These are phyloP conservation scores for Nitzschia sp. DNA, from an alignment of 108 stramenopile genomes.

Conservation along the genomic window DNA sequence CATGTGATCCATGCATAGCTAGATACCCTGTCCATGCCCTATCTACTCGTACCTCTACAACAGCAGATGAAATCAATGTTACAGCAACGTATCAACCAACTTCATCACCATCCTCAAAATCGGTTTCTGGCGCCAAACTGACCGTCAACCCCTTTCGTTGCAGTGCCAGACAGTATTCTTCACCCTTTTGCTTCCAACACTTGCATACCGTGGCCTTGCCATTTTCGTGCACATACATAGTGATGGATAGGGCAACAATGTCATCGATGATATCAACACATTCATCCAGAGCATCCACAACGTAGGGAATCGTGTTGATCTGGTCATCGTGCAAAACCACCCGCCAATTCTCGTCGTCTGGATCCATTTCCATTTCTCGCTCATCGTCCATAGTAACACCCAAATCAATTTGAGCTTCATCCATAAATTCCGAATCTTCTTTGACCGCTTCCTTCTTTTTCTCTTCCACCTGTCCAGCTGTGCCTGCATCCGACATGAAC, in stretches of 20 bases:
- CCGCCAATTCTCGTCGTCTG: conserved; percentile 71
- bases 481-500: too few relatives aligned
- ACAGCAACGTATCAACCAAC: too few relatives aligned
- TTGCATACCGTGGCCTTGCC: conserved; percentile 91
- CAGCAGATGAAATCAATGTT: too few relatives aligned
- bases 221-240: conserved; percentile 85
- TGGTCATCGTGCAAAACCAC: conserved; percentile 96
- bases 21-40: too few relatives aligned
- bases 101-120: conserved; percentile 69
- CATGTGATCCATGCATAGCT: too few relatives aligned
- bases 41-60: too few relatives aligned
- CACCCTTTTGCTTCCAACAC: conserved; percentile 90
- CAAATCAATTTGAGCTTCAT: too few relatives aligned
- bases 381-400: too few relatives aligned
- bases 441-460: too few relatives aligned
- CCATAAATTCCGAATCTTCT: too few relatives aligned
- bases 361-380: conserved; percentile 28
- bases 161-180: conserved; percentile 85
- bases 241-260: conserved; percentile 89
- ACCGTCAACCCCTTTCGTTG: conserved; percentile 90
- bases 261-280: conserved; percentile 83
- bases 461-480: too few relatives aligned
- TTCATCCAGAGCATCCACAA: conserved; percentile 86
- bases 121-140: conserved; percentile 88
- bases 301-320: conserved; percentile 95